Conservation (phyloP, 148 eudicot species). For the Suaeda aralocaspica region DNA sequence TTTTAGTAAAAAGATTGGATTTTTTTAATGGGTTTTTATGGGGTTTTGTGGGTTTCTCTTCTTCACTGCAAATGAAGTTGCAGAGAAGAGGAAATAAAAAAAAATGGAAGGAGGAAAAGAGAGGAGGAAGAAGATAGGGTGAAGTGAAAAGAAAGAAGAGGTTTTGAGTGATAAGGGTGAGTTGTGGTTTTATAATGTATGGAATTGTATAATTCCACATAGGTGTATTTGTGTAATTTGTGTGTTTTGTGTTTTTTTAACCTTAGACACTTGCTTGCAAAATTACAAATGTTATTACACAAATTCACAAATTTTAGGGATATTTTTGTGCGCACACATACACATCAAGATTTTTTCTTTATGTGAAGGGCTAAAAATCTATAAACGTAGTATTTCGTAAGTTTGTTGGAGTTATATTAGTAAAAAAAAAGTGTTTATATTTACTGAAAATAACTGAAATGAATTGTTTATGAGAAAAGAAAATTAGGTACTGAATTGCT, state of each 20-base stretch:
- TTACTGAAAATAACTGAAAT: too few relatives aligned
- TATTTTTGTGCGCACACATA: background rate
- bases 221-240: background rate
- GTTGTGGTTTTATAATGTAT: conserved; percentile 31
- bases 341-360: too few relatives aligned
- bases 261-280: background rate
- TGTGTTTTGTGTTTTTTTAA: too few relatives aligned
- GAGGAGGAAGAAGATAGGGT: conserved; percentile 18
- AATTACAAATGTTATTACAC: background rate
- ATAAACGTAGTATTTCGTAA: too few relatives aligned
- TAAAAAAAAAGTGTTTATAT: too few relatives aligned
- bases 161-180: conserved; percentile 23
- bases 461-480: too few relatives aligned
- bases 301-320: background rate
- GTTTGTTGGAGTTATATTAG: too few relatives aligned
- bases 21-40: background rate
- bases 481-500: too few relatives aligned
- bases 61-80: conserved; percentile 1
- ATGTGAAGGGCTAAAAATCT: too few relatives aligned
- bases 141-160: background rate
- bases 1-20: background rate
- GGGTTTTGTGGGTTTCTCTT: background rate
- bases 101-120: conserved; percentile 21
- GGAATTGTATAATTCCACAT: conserved; percentile 45
- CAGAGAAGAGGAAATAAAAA: background rate